These are phyloP conservation scores for Stemphylium lycopersici DNA, from an alignment of 2,329 filamentous ascomycete genomes.

Conservation along the genomic window DNA sequence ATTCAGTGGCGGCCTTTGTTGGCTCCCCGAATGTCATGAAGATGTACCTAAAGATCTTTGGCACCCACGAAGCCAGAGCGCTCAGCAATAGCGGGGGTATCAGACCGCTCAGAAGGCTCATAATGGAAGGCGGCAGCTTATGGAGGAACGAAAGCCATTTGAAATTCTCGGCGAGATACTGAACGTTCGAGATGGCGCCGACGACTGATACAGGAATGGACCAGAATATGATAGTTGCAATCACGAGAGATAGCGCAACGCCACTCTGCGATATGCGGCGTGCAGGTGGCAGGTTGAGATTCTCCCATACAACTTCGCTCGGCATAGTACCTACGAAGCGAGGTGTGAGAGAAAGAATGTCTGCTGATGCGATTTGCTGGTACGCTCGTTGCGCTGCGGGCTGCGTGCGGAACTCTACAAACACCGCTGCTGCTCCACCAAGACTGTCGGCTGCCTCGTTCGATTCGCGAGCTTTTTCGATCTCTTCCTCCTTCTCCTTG, in stretches of 20 bases:
- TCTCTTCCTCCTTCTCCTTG: slow-evolving; percentile 73
- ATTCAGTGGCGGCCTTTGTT: slow-evolving; percentile 77
- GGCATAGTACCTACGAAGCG: slow-evolving; percentile 84
- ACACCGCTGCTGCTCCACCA: slow-evolving; percentile 76
- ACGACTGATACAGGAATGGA: slow-evolving; percentile 77
- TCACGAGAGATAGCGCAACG: slow-evolving; percentile 75
- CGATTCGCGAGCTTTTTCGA: slow-evolving; percentile 69
- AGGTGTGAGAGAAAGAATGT: slow-evolving; percentile 76
- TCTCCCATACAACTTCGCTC: slow-evolving; percentile 84
- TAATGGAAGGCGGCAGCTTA: slow-evolving; percentile 70
- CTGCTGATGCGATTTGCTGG: slow-evolving; percentile 59
- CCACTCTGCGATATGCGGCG: slow-evolving; percentile 78
- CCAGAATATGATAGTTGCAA: slow-evolving; percentile 86
- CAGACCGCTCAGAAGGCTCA: slow-evolving; percentile 84
- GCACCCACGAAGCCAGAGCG: slow-evolving; percentile 84
- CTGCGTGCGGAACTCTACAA: slow-evolving; percentile 87
- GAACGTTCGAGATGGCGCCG: slow-evolving; percentile 84
- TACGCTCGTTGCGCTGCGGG: slow-evolving; percentile 84
- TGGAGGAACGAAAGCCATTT: slow-evolving; percentile 76
- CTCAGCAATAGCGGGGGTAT: slow-evolving; percentile 80
- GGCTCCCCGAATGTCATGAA: slow-evolving; percentile 82
- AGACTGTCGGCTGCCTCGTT: slow-evolving; percentile 64
- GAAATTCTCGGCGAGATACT: slow-evolving; percentile 66
- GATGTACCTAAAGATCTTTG: slow-evolving; percentile 79
- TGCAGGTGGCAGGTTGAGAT: slow-evolving; percentile 81